Conservation (phyloP, 768 basidiomycete genomes). For the Hypholoma sublateritium region DNA sequence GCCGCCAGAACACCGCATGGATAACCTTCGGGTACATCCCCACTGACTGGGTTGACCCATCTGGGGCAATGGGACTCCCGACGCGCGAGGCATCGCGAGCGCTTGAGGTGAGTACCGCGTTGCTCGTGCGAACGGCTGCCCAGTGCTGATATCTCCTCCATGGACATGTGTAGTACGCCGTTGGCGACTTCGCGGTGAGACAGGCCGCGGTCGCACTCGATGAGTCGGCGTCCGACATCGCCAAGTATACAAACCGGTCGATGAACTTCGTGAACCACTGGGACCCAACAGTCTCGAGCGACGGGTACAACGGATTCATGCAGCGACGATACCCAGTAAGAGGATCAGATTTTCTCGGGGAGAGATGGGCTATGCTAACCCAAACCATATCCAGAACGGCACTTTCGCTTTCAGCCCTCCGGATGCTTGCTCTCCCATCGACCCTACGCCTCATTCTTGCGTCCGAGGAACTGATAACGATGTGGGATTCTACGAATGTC, state of each 20-base stretch:
- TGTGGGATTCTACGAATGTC: slow-evolving; percentile 54
- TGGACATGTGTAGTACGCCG: slow-evolving; percentile 34
- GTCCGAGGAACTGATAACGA: slow-evolving; percentile 49
- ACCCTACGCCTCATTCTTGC: slow-evolving; percentile 46
- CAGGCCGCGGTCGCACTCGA: slow-evolving; percentile 44
- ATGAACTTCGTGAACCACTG: slow-evolving; percentile 54
- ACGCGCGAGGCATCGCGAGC: slow-evolving; percentile 52
- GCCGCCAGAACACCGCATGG: slow-evolving; percentile 54
- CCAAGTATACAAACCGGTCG: slow-evolving; percentile 46
- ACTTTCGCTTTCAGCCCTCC: slow-evolving; percentile 51
- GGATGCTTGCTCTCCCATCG: slow-evolving; percentile 49
- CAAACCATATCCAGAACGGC: slow-evolving; percentile 36
- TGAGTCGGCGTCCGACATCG: slow-evolving; percentile 37
- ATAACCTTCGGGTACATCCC: slow-evolving; percentile 49
- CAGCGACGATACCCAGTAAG: slow-evolving; percentile 43
- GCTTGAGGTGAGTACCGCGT: slow-evolving; percentile 33
- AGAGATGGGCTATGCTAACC: not conserved
- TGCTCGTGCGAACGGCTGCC: not conserved
- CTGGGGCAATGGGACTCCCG: slow-evolving; percentile 43
- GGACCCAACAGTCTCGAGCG: slow-evolving; percentile 42
- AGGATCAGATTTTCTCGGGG: not conserved
- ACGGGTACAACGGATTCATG: slow-evolving; percentile 48
- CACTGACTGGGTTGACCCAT: slow-evolving; percentile 48
- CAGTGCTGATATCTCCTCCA: not conserved
- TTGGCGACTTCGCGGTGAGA: slow-evolving; percentile 52